Percentiles rank a stretch among this genome's conserved stretches.
Evolutionary conservation across 2,329 filamentous ascomycete genomes (phyloP).

Genomic region (Biscogniauxia mediterranea): DNA sequence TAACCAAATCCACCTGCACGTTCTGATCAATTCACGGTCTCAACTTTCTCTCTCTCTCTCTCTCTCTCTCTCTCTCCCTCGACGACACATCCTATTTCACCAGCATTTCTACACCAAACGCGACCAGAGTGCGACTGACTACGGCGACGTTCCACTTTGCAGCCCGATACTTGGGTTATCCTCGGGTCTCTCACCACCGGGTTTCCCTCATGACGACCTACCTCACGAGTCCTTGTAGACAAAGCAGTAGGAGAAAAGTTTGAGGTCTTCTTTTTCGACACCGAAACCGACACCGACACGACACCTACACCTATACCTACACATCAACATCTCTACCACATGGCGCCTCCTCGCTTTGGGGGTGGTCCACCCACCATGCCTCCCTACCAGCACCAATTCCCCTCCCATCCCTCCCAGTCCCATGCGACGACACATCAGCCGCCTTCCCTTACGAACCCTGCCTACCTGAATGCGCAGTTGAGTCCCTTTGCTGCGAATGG

Average conservation of each 20-base stretch:
- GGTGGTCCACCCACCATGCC: slow-evolving; percentile 45
- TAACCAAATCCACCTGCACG: not conserved
- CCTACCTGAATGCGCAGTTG: slow-evolving; percentile 68
- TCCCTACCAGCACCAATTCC: slow-evolving; percentile 52
- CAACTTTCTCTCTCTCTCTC: not conserved
- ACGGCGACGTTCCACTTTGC: not conserved
- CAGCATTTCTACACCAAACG: not conserved
- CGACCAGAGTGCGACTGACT: not conserved
- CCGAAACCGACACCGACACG: not conserved
- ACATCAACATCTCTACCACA: slow-evolving; percentile 14
- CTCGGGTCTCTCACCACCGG: slow-evolving; percentile 7
- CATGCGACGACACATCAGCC: slow-evolving; percentile 46
- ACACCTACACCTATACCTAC: not conserved
- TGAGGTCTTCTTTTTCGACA: slow-evolving; percentile 7
- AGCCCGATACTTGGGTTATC: slow-evolving; percentile 2
- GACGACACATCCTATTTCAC: not conserved
- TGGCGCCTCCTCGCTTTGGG: slow-evolving; percentile 46
- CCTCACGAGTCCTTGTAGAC: slow-evolving; percentile 9
- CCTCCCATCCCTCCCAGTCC: slow-evolving; percentile 52
- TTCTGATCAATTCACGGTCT: not conserved
- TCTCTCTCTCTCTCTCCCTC: not conserved
- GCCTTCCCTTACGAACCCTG: slow-evolving; percentile 63
- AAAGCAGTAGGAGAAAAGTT: slow-evolving; percentile 12
- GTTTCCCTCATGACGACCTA: slow-evolving; percentile 19
- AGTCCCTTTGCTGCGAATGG: slow-evolving; percentile 64